Percentiles rank a stretch among this genome's conserved stretches.
These are phyloP conservation scores for Chernovozyma aurita DNA, from an alignment of 1,139 yeast species.

Conservation along the genomic window DNA sequence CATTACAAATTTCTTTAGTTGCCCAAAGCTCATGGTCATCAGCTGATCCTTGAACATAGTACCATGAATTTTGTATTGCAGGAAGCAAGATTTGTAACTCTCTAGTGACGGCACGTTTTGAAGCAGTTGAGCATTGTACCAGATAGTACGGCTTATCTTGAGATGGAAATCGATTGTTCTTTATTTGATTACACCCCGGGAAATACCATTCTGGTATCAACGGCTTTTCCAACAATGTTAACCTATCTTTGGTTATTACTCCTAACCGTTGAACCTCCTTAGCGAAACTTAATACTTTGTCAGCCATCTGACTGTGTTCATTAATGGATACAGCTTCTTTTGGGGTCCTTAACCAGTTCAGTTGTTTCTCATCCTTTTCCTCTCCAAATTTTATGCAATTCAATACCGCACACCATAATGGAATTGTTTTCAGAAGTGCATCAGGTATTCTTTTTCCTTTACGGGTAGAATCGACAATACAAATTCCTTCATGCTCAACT, in stretches of 20 bases:
- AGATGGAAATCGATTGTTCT: conserved; percentile 10
- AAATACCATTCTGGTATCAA: conserved; percentile 69
- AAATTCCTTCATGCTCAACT: conserved; percentile 37
- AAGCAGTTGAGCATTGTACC: conserved; percentile 59
- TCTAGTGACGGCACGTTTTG: conserved; percentile 53
- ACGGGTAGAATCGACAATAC: conserved; percentile 81
- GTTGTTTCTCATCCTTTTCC: conserved; percentile 5
- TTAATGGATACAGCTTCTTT: conserved; percentile 48
- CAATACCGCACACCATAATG: conserved; percentile 87
- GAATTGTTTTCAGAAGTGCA: conserved; percentile 79
- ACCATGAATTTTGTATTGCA: conserved; percentile 15
- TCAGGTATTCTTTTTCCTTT: conserved; percentile 84
- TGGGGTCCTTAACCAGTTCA: conserved; percentile 46
- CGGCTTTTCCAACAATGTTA: conserved; percentile 39
- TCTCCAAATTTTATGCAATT: conserved; percentile 46
- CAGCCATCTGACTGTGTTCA: conserved; percentile 53
- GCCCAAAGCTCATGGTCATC: conserved; percentile 94
- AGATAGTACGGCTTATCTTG: conserved; percentile 19
- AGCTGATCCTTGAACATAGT: conserved; percentile 86
- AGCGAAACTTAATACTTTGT: conserved; percentile 47
- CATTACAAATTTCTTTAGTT: conserved; percentile 28
- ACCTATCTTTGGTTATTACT: conserved; percentile 27
- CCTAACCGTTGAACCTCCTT: conserved; percentile 36
- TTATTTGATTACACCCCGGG: conserved; percentile 44
- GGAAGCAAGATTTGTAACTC: conserved; percentile 41